Base-by-base conservation (phyloP, 345 rosid genomes). In the Litchi chinensis region DNA sequence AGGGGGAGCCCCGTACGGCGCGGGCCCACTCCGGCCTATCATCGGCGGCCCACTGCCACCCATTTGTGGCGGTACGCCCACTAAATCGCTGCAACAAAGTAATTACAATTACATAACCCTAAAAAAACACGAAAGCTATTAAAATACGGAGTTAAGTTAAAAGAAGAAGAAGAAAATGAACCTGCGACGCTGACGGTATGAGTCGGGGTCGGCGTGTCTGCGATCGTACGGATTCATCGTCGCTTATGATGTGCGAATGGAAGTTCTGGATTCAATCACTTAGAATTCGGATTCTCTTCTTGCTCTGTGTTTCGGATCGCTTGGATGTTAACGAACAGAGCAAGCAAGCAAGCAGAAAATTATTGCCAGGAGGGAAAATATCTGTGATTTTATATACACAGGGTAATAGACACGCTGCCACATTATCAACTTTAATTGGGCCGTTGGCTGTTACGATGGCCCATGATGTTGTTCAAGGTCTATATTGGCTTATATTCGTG, bases 141-240 rank as follows among this genome's bases (percentile, higher is more conserved):
- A 48, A 62, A 19, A 70, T 7, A 65, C 3, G 72, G 9, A 32
- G 7, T 37, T 39, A 28, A 0, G 39, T 18, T 8, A 1, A 32
- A 19, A 16, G 11, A 32, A 74, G 79, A 66, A 75, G 22, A 22
- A 32, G 19, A 26, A 26, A 46, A 26, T 74, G 37, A 22, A 66
- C 98, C 97, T 91, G 76, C 94, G 86, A n/a, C 97, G 92, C 54
- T 87, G 91, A 81, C 93, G 98, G 83, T 93, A 91, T 24, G 97
- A 94, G 73, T 87, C 88, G 1, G 98, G 97, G 70, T 93, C 98
- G 76, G 88, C 77, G 57, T 88, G 91, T 76, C 98, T 84, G 68
- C 88, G 88, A 73, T 94, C 98, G 74, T 86, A 79, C 8, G 88
- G 90, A 75, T 86, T 89, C 97, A 92, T 90, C 67, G 50, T 41